Evolutionary conservation across 768 basidiomycete genomes (phyloP).

Genomic region (Boletus subparvulus): DNA sequence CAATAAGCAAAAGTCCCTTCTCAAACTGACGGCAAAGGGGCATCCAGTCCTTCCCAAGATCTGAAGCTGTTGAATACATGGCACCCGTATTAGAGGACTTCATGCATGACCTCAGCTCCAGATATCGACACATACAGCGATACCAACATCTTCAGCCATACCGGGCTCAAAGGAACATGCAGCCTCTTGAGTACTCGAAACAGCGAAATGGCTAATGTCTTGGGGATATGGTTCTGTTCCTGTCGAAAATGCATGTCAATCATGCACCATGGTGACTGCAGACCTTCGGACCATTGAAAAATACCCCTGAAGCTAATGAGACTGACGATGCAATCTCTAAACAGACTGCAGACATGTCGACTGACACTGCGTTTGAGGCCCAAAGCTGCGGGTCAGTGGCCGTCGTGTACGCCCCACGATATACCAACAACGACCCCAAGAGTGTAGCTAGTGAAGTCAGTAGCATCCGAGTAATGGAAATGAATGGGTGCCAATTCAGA

Average conservation of each 20-base stretch:
- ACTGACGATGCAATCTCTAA: conserved; percentile 21
- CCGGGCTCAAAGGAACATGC: conserved; percentile 60
- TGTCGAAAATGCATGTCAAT: conserved; percentile 13
- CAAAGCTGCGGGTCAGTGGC: not conserved
- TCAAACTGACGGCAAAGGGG: conserved; percentile 51
- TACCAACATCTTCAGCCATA: conserved; percentile 50
- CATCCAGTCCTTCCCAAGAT: conserved; percentile 45
- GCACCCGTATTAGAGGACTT: not conserved
- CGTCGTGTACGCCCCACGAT: not conserved
- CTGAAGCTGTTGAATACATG: conserved; percentile 38
- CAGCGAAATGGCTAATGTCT: conserved; percentile 50
- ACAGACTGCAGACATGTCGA: conserved; percentile 14
- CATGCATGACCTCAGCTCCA: not conserved
- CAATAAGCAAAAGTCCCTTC: not conserved
- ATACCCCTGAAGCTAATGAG: conserved; percentile 22
- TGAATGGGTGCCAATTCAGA: not conserved
- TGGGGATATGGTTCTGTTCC: conserved; percentile 33
- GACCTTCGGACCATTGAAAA: conserved; percentile 19
- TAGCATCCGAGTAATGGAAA: conserved; percentile 1
- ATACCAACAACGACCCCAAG: conserved; percentile 7
- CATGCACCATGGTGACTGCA: not conserved
- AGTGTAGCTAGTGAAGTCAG: conserved; percentile 9
- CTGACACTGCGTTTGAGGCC: not conserved
- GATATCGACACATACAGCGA: conserved; percentile 39
- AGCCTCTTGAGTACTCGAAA: conserved; percentile 45